Evolutionary conservation across 176 grass and related monocot genomes (phyloP).

Genomic region (Hsuehochloa calcarea): DNA sequence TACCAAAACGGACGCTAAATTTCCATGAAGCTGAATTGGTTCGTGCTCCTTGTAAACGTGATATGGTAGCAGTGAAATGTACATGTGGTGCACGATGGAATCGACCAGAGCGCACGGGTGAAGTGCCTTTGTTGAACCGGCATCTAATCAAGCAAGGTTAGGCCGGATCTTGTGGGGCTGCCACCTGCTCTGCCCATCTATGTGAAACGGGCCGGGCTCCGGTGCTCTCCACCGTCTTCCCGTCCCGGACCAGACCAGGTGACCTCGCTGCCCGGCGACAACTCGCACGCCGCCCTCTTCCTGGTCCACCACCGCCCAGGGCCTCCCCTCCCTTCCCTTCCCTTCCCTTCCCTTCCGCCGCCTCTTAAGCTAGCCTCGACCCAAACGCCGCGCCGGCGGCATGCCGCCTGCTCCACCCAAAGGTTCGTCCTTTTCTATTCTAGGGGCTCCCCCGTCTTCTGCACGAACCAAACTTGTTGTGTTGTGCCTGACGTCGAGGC

Average conservation of each 20-base stretch:
- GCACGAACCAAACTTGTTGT: background rate
- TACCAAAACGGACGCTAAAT: too few relatives aligned
- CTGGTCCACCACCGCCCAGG: background rate
- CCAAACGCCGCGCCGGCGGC: slow-evolving; percentile 26
- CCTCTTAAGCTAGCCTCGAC: background rate
- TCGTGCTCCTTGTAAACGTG: too few relatives aligned
- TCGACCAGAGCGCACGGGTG: too few relatives aligned
- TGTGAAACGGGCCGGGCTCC: too few relatives aligned
- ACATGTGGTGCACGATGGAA: too few relatives aligned
- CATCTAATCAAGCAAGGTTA: too few relatives aligned
- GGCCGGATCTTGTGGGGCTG: too few relatives aligned
- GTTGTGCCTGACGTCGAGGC: background rate
- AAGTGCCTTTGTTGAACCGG: too few relatives aligned
- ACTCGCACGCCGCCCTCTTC: background rate
- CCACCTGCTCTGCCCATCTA: too few relatives aligned
- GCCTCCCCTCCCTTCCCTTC: background rate
- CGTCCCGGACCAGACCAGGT: background rate
- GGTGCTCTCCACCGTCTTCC: too few relatives aligned
- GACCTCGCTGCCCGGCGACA: slow-evolving; percentile 7
- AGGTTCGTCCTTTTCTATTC: slow-evolving; percentile 17
- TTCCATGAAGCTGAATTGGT: too few relatives aligned
- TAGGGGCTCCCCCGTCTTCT: background rate
- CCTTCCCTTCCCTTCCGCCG: background rate
- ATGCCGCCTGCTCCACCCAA: slow-evolving; percentile 40
- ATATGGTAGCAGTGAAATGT: too few relatives aligned